Percentiles rank a stretch among this genome's conserved stretches.
Conservation (phyloP, 495 filamentous ascomycete genomes). For the Oleoguttula mirabilis region DNA sequence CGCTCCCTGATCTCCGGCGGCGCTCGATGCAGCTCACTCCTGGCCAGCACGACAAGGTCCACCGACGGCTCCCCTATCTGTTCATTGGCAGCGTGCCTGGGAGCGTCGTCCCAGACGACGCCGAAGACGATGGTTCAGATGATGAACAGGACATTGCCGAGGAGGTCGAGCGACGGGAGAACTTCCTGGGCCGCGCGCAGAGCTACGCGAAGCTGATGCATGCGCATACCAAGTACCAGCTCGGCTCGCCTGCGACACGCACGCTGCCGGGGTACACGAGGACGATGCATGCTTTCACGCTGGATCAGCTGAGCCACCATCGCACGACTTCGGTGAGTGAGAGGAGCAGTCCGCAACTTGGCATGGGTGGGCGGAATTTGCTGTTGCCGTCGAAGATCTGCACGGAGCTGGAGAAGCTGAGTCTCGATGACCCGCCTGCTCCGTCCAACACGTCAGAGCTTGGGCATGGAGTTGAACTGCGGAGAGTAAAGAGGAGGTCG, state of each 20-base stretch:
- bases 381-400: constrained; percentile 1
- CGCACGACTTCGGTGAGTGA: neutral
- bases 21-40: neutral
- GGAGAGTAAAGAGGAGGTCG: neutral
- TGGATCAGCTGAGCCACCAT: constrained; percentile 9
- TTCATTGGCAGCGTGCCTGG: too few species aligned
- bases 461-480: neutral
- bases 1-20: neutral
- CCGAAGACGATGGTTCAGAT: neutral
- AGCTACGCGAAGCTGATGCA: constrained; percentile 12
- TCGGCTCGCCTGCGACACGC: neutral
- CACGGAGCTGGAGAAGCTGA: neutral
- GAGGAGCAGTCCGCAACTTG: constrained; percentile 1
- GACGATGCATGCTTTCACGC: constrained; percentile 14
- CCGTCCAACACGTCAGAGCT: constrained; percentile 8
- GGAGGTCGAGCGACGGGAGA: neutral
- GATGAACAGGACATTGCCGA: neutral
- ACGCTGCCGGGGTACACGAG: constrained; percentile 7
- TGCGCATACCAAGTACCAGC: neutral
- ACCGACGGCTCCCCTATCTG: neutral
- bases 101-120: too few species aligned
- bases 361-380: neutral
- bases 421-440: constrained; percentile 1
- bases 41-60: neutral
- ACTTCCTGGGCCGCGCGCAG: constrained; percentile 2